These are phyloP conservation scores for Solanum sparsipilum DNA, from an alignment of 257 asterid species.

Conservation along the genomic window DNA sequence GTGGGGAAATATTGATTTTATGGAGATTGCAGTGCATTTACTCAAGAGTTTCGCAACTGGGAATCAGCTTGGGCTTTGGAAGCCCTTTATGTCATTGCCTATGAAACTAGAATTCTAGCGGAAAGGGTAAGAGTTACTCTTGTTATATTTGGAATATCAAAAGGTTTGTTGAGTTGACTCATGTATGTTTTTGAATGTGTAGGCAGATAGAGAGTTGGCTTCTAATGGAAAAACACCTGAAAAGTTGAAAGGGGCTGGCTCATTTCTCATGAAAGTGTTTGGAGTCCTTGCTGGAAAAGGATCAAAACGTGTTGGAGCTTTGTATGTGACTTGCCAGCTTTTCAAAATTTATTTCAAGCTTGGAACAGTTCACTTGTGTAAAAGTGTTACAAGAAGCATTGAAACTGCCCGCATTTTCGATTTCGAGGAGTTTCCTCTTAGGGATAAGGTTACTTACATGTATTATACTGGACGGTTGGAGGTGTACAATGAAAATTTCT, in stretches of 20 bases:
- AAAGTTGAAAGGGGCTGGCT: conserved; percentile 90
- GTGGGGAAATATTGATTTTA: conserved; percentile 16
- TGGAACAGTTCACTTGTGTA: conserved; percentile 86
- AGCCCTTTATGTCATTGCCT: conserved; percentile 66
- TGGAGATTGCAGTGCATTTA: conserved; percentile 67
- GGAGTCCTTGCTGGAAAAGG: conserved; percentile 98
- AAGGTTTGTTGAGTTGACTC: conserved; percentile 3
- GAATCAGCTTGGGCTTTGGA: conserved; percentile 97
- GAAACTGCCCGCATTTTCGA: conserved; percentile 91
- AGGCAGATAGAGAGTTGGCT: conserved; percentile 93
- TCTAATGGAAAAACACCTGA: conserved; percentile 80
- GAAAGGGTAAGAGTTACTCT: conserved; percentile 52
- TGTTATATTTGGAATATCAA: neutral
- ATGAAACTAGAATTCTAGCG: conserved; percentile 87
- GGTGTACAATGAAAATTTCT: conserved; percentile 91
- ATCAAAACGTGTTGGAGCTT: conserved; percentile 87
- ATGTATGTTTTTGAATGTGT: conserved; percentile 21
- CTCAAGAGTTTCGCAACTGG: conserved; percentile 98
- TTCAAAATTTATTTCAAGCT: conserved; percentile 92
- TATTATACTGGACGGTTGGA: conserved; percentile 96
- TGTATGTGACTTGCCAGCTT: conserved; percentile 88
- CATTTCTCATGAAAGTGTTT: conserved; percentile 93
- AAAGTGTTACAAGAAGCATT: conserved; percentile 94
- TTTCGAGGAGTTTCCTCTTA: conserved; percentile 86
- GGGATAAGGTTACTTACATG: conserved; percentile 98